Evolutionary conservation across 2,329 filamentous ascomycete species (phyloP).

Genomic region (Cladosporium sp.): DNA sequence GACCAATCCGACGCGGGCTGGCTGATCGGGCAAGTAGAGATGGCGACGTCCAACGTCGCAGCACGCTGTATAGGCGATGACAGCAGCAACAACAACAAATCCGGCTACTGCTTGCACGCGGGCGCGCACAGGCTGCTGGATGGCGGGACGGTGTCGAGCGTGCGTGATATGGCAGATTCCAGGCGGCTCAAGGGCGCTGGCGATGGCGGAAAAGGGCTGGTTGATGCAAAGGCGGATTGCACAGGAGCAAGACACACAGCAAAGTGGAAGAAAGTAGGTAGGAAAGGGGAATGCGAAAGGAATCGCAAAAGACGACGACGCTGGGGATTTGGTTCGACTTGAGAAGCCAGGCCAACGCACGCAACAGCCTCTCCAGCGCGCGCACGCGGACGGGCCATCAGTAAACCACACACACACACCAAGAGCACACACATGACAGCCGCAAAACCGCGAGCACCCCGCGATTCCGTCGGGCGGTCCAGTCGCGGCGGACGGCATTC

Average conservation of each 20-base stretch:
- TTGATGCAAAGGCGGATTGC: constrained; percentile 1
- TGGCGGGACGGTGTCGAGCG: not conserved
- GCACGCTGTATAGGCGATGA: constrained; percentile 13
- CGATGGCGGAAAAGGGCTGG: constrained; percentile 3
- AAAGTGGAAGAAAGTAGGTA: constrained; percentile 20
- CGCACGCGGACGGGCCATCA: constrained; percentile 18
- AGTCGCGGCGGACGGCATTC: not conserved
- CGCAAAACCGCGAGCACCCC: not conserved
- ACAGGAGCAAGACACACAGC: not conserved
- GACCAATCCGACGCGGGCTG: constrained; percentile 20
- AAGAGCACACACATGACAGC: constrained; percentile 11
- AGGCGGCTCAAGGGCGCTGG: not conserved
- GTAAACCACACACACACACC: constrained; percentile 8
- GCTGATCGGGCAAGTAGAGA: not conserved
- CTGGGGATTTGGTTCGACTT: constrained; percentile 8
- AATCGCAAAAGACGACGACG: constrained; percentile 8
- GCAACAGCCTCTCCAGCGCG: constrained; percentile 12
- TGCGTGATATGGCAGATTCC: not conserved
- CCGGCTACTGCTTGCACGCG: not conserved
- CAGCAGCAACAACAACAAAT: constrained; percentile 5
- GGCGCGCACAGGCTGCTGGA: not conserved
- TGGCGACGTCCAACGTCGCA: constrained; percentile 7
- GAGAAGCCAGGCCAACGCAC: constrained; percentile 13
- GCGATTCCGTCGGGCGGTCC: constrained; percentile 1
- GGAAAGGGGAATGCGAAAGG: constrained; percentile 17